A percentile compares a stretch with the other conserved stretches of the same genome.
Conservation (phyloP, 176 grass and related monocot species). For the Elaeis guineensis region DNA sequence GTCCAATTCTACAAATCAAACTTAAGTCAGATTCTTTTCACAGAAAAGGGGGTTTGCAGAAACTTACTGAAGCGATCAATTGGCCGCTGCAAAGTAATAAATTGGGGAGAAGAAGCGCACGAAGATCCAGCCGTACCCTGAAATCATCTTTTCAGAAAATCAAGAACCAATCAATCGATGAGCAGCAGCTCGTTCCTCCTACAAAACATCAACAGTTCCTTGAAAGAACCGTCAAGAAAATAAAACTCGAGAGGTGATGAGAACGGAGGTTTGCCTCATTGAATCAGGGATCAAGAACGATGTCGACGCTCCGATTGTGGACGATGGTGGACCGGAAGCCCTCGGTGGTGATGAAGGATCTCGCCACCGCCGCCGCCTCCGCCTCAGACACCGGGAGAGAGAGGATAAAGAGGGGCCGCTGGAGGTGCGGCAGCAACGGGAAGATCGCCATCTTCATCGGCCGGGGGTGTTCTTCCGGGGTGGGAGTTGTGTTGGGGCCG, state of each 20-base stretch:
- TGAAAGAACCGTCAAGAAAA: background rate
- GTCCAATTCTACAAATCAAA: too few relatives aligned
- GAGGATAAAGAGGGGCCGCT: slow-evolving; percentile 36
- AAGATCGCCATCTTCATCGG: background rate
- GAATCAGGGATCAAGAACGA: slow-evolving; percentile 93
- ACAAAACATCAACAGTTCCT: too few relatives aligned
- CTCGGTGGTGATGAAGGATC: slow-evolving; percentile 56
- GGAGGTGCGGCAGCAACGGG: slow-evolving; percentile 45
- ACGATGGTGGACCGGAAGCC: slow-evolving; percentile 69
- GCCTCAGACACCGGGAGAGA: slow-evolving; percentile 18
- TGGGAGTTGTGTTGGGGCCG: too few relatives aligned
- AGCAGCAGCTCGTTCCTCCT: too few relatives aligned
- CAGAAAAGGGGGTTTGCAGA: background rate
- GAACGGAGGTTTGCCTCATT: slow-evolving; percentile 40
- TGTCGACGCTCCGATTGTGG: slow-evolving; percentile 81
- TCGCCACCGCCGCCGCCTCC: slow-evolving; percentile 5
- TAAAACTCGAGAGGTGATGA: background rate
- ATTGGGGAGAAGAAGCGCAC: slow-evolving; percentile 46
- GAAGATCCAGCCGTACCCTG: slow-evolving; percentile 81
- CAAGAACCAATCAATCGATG: background rate
- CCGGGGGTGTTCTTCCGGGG: too few relatives aligned
- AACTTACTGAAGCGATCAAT: slow-evolving; percentile 88
- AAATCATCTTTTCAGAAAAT: background rate
- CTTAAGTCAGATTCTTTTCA: too few relatives aligned
- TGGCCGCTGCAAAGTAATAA: slow-evolving; percentile 67